Evolutionary conservation across 2,329 filamentous ascomycete species (phyloP).

Genomic region (Elsinoe fawcettii): DNA sequence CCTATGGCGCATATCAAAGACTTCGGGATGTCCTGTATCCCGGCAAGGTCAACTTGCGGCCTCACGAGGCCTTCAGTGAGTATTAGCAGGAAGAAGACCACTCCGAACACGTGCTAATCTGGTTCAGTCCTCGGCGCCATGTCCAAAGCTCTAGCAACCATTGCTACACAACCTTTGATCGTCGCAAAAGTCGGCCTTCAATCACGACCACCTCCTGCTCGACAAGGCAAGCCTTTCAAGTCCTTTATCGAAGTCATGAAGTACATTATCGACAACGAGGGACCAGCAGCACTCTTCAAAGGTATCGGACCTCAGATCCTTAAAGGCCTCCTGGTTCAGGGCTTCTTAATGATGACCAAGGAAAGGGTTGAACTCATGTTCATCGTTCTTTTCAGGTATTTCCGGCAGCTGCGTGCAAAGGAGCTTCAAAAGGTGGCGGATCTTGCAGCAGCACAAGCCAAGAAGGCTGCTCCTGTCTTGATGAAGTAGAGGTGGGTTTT

Average conservation of each 20-base stretch:
- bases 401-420: conserved; percentile 61
- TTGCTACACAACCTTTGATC: conserved; percentile 89
- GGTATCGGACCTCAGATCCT: conserved; percentile 89
- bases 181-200: conserved; percentile 96
- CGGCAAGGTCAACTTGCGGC: conserved; percentile 63
- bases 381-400: conserved; percentile 73
- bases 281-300: conserved; percentile 79
- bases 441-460: conserved; percentile 52
- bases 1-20: conserved; percentile 92
- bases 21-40: conserved; percentile 71
- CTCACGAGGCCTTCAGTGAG: conserved; percentile 87
- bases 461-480: conserved; percentile 41
- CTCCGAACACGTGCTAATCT: conserved; percentile 10
- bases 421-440: conserved; percentile 62
- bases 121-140: conserved; percentile 69
- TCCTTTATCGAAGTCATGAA: conserved; percentile 90
- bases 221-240: conserved; percentile 86
- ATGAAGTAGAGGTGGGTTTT: conserved; percentile 35
- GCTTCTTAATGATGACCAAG: conserved; percentile 98
- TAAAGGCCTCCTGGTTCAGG: conserved; percentile 89
- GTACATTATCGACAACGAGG: conserved; percentile 87
- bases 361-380: conserved; percentile 89
- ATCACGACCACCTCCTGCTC: conserved; percentile 76
- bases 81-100: conserved; percentile 25
- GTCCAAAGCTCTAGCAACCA: conserved; percentile 86